These are phyloP conservation scores for Chimonanthus salicifolius DNA, from an alignment of 164 flowering plant species.

Conservation along the genomic window DNA sequence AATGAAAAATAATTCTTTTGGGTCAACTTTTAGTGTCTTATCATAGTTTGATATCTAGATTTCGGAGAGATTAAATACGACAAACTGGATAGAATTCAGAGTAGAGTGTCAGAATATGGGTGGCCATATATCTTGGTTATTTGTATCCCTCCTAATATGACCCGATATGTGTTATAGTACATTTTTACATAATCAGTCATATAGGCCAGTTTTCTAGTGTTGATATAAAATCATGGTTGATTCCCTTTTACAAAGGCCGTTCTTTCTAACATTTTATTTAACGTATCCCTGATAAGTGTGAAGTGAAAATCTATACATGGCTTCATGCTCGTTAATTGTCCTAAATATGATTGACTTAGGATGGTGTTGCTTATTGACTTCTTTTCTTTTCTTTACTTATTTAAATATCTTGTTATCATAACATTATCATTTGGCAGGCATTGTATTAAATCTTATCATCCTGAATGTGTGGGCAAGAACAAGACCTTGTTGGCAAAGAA, in stretches of 20 bases:
- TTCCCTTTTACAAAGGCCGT: background rate
- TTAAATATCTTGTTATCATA: background rate
- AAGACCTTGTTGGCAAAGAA: conserved; percentile 25
- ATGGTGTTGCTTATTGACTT: background rate
- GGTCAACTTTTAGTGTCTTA: no score
- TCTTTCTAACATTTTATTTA: background rate
- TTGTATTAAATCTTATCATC: conserved; percentile 67
- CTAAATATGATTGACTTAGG: background rate
- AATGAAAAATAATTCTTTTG: no score
- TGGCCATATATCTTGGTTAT: no score
- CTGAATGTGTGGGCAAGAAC: conserved; percentile 54
- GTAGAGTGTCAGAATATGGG: no score
- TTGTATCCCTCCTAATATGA: background rate
- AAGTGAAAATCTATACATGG: background rate
- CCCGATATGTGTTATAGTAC: background rate
- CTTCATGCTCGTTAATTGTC: background rate
- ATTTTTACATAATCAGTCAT: background rate
- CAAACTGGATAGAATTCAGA: no score
- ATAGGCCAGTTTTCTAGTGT: background rate
- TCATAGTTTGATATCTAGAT: no score
- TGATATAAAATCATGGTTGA: background rate
- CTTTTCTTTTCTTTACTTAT: no score
- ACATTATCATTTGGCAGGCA: conserved; percentile 28
- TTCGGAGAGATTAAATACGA: no score
- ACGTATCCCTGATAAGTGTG: background rate